Base-by-base conservation (phyloP, 495 filamentous ascomycete genomes). In the Penicillium egyptiacum region DNA sequence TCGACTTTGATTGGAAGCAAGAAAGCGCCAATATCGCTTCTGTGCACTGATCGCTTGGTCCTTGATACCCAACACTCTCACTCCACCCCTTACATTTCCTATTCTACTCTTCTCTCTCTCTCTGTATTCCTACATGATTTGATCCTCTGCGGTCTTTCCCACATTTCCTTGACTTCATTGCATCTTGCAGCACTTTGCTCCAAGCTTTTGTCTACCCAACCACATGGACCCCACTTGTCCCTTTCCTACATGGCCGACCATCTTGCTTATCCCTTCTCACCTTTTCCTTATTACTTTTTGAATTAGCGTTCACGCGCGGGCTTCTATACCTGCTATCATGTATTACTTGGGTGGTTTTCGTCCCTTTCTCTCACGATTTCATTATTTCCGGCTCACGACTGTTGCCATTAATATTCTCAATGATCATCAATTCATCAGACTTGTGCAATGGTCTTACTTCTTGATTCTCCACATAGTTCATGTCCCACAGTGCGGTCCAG, bases 1-100 rank as follows among this genome's bases (percentile, higher is more conserved):
- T 76, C 42, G 70, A 73, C 30, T 64, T 75, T 37, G 73, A 72
- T 22, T 78, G 75, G 75, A 63, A 60, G 39, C 64, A 69, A 37
- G 74, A 77, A 26, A 61, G 53, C 22, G 55, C 50, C 35, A 71
- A 63, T 23, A 45, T 78, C 40, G 67, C 71, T 46, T 53, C 74
- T 25, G 75, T 74, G 44, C 74, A 75, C 56, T 79, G 60, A 74
- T 41, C 28, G 11, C 20, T 19, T 11, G 26, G 30, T n/a, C 23
- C 5, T 17, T 28, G 46, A 41, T 30, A 30, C 25, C 37, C 37
- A 26, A 33, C 7, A 50, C 47, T 52, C 28, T 52, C 47, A 43
- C 30, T 57, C 25, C 23, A 43, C 9, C 33, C 22, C 51, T 31
- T 49, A 39, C 30, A 35, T 57, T 51, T 58, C 43, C 16, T 49